These are phyloP conservation scores for Coemansia sp. DNA, from an alignment of 192 early-diverging fungal species.

Conservation along the genomic window DNA sequence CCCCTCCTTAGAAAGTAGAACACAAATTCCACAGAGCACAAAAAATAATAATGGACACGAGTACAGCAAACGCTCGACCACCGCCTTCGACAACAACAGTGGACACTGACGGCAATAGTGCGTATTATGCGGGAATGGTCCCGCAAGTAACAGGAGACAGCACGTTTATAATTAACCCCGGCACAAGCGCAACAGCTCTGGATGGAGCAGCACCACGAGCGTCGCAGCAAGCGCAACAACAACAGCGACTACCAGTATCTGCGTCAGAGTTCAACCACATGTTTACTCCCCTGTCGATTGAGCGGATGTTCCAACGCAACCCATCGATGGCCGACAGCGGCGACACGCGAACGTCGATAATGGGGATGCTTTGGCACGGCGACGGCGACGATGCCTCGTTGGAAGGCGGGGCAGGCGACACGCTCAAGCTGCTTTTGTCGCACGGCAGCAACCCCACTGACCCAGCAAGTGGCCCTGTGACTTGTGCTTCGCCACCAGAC, in stretches of 20 bases:
- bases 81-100: background rate
- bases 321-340: constrained; percentile 2
- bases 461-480: background rate
- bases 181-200: constrained; percentile 8
- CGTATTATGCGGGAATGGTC: background rate
- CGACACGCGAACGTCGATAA: constrained; percentile 29
- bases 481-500: constrained; percentile 33
- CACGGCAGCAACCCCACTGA: constrained; percentile 46
- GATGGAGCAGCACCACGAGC: constrained; percentile 2
- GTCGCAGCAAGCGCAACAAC: background rate
- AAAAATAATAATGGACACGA: constrained; percentile 7
- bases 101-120: background rate
- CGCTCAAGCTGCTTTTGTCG: constrained; percentile 34
- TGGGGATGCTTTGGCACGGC: constrained; percentile 36
- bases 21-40: background rate
- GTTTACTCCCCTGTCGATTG: constrained; percentile 47
- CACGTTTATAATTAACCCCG: constrained; percentile 42
- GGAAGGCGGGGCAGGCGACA: constrained; percentile 41
- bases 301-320: constrained; percentile 42
- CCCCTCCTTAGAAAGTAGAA: constrained; percentile 1
- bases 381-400: constrained; percentile 21
- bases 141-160: constrained; percentile 20
- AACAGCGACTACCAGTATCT: constrained; percentile 31
- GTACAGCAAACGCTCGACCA: constrained; percentile 9
- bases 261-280: constrained; percentile 46